Evolutionary conservation across 352 stramenopile genomes (phyloP).

Genomic region (Globisporangium rhizosaccharum): DNA sequence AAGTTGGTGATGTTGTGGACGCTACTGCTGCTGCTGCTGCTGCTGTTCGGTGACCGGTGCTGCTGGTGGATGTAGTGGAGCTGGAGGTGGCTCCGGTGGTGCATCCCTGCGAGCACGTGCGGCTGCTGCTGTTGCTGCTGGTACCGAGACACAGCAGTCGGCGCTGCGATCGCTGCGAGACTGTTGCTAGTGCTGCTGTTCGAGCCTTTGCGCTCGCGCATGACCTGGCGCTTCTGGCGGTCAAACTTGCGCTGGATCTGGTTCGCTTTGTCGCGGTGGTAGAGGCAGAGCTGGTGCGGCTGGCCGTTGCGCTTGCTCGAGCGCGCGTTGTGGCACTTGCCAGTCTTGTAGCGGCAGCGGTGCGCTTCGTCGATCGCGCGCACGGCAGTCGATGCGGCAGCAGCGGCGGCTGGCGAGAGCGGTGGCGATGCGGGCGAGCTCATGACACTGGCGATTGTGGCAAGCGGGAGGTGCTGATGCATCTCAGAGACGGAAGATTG

Average conservation of each 20-base stretch:
- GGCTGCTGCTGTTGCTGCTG: slow-evolving; percentile 17
- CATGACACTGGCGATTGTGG: slow-evolving; percentile 3
- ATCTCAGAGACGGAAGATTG: slow-evolving; percentile 10
- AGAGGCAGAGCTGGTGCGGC: slow-evolving; percentile 82
- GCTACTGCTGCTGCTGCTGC: slow-evolving; percentile 3
- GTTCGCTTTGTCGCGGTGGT: slow-evolving; percentile 88
- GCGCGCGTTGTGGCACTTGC: slow-evolving; percentile 79
- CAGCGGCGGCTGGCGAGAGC: neutral
- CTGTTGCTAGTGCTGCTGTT: neutral
- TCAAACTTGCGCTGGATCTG: slow-evolving; percentile 88
- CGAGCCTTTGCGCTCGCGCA: slow-evolving; percentile 35
- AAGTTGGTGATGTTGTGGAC: slow-evolving; percentile 14
- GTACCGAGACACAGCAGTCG: slow-evolving; percentile 1
- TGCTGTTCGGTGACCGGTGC: neutral
- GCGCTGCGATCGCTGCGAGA: neutral
- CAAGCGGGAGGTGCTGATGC: slow-evolving; percentile 8
- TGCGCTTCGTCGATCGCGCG: slow-evolving; percentile 11
- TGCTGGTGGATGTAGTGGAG: slow-evolving; percentile 8
- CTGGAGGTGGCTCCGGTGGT: slow-evolving; percentile 15
- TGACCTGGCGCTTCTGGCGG: slow-evolving; percentile 79
- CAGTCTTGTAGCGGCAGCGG: slow-evolving; percentile 81
- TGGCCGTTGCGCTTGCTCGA: slow-evolving; percentile 84
- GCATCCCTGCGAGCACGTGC: slow-evolving; percentile 20
- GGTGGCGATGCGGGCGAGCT: slow-evolving; percentile 1
- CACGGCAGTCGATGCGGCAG: neutral